A percentile compares a stretch with the other conserved stretches of the same genome.
Evolutionary conservation across 2,329 filamentous ascomycete species (phyloP).

Genomic region (Fusarium sp.): DNA sequence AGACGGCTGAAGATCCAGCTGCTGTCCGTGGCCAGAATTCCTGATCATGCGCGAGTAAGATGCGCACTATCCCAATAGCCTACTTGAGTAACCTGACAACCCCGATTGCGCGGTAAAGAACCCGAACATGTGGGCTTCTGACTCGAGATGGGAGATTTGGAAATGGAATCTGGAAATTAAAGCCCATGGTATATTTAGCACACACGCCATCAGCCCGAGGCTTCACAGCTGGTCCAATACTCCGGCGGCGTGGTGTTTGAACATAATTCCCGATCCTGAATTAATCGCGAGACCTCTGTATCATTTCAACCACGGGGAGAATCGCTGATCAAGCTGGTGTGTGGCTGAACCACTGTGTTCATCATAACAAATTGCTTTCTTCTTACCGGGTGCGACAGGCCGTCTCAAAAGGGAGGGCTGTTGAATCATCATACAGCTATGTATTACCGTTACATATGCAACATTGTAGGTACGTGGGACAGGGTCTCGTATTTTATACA

Average conservation of each 20-base stretch:
- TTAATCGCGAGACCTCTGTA: neutral
- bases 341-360: conserved; percentile 10
- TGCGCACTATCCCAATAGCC: neutral
- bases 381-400: conserved; percentile 13
- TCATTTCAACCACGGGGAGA: neutral
- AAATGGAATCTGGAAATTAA: neutral
- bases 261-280: neutral
- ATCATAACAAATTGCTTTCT: conserved; percentile 10
- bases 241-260: neutral
- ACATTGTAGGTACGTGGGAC: conserved; percentile 1
- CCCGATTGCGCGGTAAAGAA: neutral
- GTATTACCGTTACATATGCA: conserved; percentile 1
- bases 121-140: neutral
- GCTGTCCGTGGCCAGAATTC: neutral
- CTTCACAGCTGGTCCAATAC: neutral
- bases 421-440: conserved; percentile 20
- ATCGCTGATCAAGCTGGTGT: neutral
- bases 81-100: conserved; percentile 3
- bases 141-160: neutral
- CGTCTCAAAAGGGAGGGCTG: neutral
- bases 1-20: conserved; percentile 6
- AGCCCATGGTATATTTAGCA: neutral
- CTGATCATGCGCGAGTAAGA: conserved; percentile 13
- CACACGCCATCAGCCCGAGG: neutral
- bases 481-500: conserved; percentile 10